Base-by-base conservation (phyloP, 345 rosid genomes). In the Lenwebbia sp. region DNA sequence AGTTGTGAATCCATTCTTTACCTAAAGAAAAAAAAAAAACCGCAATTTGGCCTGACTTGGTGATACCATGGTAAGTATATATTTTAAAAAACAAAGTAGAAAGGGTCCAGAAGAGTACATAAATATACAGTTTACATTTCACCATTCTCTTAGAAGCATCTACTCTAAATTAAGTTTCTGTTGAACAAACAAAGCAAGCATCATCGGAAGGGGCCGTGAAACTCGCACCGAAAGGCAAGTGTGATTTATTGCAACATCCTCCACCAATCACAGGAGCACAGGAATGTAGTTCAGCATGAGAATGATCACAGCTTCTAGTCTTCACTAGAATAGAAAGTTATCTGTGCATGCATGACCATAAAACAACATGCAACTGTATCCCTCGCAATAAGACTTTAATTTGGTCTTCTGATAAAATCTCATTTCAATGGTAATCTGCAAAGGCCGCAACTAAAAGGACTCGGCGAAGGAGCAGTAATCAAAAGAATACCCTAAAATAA, bases 401-500 rank as follows among this genome's bases (percentile, higher is more conserved):
- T 37, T 70, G 37, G 78, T 70, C 26, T 70, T 70, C 25, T 47
- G 17, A 37, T 33, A 70, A 70, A 70, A 70, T 70, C 78, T 70
- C 78, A 70, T 33, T 37, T 37, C 47, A 70, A 33, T 13, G 47
- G 78, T 47, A 33, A 37, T 70, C 47, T 37, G 78, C 78, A 70
- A 37, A 25, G 5, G 78, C 78, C 78, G 47, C 44, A 70, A 70
- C 78, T 30, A 70, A 70, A 70, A 70, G 78, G 47, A 33, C 78
- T 33, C 25, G 44, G 23, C 26, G 13, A 70, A 70, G 78, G 78
- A 70, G 78, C 47, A 37, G 47, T 1, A 70, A 37, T 70, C 78
- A 70, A 70, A 70, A 11, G 97, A 87, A 56, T 70, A 70, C 47
- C 44, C 78, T 37, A 37, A 70, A 70, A 53, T 70, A 70, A 33